Conservation (phyloP, 2,329 filamentous ascomycete species). For the Calonectria hawksworthii region DNA sequence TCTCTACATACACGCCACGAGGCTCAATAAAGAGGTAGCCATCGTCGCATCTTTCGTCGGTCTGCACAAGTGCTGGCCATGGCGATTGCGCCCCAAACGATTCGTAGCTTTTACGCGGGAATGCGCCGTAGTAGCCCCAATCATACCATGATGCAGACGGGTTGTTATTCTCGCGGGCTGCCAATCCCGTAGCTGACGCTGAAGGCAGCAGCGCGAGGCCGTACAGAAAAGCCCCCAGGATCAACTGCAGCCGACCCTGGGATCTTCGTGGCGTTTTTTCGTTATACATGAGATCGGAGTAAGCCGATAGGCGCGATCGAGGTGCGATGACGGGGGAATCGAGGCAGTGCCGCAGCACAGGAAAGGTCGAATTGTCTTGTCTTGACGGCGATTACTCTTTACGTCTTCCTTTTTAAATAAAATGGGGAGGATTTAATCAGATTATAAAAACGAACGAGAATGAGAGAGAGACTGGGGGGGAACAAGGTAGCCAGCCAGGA, state of each 20-base stretch:
- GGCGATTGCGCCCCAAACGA: constrained; percentile 46
- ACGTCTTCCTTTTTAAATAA: background rate
- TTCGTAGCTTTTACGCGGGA: constrained; percentile 36
- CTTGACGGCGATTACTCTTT: background rate
- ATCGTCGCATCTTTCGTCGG: constrained; percentile 52
- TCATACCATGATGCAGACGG: constrained; percentile 33
- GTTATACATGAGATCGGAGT: constrained; percentile 14
- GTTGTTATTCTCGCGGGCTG: background rate
- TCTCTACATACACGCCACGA: constrained; percentile 49
- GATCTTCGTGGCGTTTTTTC: background rate
- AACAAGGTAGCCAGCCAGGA: background rate
- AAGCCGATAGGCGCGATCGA: background rate
- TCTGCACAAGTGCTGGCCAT: constrained; percentile 48
- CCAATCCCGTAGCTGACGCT: constrained; percentile 7
- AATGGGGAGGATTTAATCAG: background rate
- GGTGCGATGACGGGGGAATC: background rate
- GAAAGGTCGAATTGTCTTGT: background rate
- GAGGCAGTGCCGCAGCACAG: background rate
- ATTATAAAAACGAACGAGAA: background rate
- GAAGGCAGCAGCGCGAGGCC: background rate
- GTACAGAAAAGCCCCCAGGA: constrained; percentile 16
- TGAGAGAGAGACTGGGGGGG: background rate
- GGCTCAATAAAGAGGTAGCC: constrained; percentile 56
- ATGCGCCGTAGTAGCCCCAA: constrained; percentile 42
- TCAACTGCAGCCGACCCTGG: constrained; percentile 12